Evolutionary conservation across 257 asterid species (phyloP).

Genomic region (Jaltomata sinuosa): DNA sequence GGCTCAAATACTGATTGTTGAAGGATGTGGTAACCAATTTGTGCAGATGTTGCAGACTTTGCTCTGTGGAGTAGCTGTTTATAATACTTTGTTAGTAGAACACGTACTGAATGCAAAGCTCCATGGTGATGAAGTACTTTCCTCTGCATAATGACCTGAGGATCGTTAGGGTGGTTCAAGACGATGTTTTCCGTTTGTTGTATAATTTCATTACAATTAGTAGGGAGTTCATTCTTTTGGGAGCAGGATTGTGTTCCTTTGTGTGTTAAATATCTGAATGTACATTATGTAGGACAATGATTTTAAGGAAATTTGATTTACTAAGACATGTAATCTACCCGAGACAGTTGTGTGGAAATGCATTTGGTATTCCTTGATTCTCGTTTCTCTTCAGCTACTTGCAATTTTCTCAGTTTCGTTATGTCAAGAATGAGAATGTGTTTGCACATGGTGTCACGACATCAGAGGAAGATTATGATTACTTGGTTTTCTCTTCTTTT

Average conservation of each 20-base stretch:
- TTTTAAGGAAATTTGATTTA: neutral
- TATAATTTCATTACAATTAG: neutral
- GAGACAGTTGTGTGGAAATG: neutral
- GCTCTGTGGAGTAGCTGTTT: neutral
- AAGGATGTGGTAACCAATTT: neutral
- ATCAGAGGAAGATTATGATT: neutral
- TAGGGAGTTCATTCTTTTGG: neutral
- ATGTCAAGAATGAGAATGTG: neutral
- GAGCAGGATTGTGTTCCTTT: neutral
- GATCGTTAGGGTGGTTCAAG: neutral
- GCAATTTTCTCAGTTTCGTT: neutral
- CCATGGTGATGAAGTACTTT: neutral
- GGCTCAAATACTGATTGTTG: neutral
- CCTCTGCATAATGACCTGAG: neutral
- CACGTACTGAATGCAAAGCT: neutral
- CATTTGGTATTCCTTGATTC: neutral
- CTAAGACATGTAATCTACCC: neutral
- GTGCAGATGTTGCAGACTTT: neutral
- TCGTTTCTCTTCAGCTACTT: neutral
- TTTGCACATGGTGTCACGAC: neutral
- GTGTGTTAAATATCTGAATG: neutral
- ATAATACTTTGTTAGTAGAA: neutral
- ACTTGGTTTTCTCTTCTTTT: neutral
- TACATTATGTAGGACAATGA: neutral
- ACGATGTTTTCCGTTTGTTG: neutral